Conservation (phyloP, 257 asterid species). For the Cynanchum wilfordii region DNA sequence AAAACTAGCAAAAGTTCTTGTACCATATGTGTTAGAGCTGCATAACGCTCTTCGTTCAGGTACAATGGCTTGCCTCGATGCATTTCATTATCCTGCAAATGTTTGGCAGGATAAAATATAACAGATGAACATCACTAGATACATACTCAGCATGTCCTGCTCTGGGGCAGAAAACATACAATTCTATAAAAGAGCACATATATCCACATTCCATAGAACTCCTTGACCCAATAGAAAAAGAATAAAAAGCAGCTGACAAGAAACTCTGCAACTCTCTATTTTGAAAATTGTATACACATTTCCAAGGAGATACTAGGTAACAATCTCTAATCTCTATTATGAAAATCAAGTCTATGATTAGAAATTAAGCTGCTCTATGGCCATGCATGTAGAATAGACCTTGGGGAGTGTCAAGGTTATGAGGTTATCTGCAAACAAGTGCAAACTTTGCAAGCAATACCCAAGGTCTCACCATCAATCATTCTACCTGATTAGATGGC, state of each 20-base stretch:
- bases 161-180: not conserved
- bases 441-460: not conserved
- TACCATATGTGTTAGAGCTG: constrained; percentile 88
- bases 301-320: not conserved
- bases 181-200: not conserved
- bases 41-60: constrained; percentile 88
- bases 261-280: not conserved
- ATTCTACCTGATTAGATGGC: not conserved
- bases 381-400: not conserved
- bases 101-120: constrained; percentile 1
- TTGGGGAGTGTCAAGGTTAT: not conserved
- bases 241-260: not conserved
- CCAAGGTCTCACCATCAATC: not conserved
- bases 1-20: constrained; percentile 7
- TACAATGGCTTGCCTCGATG: constrained; percentile 83
- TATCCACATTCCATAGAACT: not conserved
- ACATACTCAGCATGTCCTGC: not conserved
- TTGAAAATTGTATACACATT: not conserved
- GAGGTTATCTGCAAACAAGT: not conserved
- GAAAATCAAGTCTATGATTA: not conserved
- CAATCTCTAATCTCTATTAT: not conserved
- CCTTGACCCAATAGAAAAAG: not conserved
- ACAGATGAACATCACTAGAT: constrained; percentile 9
- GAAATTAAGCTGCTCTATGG: not conserved
- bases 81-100: constrained; percentile 80